Conservation (phyloP, 495 filamentous ascomycete genomes). For the Hyaloscypha bicolor region DNA sequence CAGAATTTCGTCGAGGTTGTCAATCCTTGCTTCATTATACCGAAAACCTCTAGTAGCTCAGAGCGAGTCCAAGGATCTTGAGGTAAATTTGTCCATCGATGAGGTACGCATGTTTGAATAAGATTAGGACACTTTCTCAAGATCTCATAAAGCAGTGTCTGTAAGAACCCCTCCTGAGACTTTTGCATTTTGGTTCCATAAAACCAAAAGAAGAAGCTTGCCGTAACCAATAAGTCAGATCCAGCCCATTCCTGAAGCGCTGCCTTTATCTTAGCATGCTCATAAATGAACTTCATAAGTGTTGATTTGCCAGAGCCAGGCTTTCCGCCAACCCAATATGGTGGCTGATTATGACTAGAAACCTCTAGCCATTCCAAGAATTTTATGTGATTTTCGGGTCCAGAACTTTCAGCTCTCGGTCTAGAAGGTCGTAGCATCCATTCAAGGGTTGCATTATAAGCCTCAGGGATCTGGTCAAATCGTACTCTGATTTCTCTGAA, state of each 20-base stretch:
- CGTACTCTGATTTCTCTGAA: background rate
- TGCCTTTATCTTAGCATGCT: background rate
- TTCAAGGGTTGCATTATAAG: background rate
- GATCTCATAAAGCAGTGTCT: background rate
- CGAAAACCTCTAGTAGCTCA: background rate
- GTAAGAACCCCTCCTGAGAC: background rate
- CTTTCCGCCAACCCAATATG: background rate
- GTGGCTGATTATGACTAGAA: background rate
- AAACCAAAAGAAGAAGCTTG: background rate
- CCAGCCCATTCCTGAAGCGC: background rate
- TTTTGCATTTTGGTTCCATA: background rate
- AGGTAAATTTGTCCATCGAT: background rate
- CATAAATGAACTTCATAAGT: background rate
- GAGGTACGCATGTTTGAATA: background rate
- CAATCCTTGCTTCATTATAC: background rate
- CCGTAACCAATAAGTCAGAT: background rate
- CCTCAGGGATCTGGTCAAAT: background rate
- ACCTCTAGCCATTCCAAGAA: background rate
- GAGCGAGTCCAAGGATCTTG: background rate
- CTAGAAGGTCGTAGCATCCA: background rate
- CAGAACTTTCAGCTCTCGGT: background rate
- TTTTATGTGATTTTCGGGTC: background rate
- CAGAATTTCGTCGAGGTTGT: background rate
- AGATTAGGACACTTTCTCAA: background rate
- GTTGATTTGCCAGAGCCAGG: background rate